Conservation (phyloP, 1,284 basidiomycete genomes). For the Gymnopus androsaceus region DNA sequence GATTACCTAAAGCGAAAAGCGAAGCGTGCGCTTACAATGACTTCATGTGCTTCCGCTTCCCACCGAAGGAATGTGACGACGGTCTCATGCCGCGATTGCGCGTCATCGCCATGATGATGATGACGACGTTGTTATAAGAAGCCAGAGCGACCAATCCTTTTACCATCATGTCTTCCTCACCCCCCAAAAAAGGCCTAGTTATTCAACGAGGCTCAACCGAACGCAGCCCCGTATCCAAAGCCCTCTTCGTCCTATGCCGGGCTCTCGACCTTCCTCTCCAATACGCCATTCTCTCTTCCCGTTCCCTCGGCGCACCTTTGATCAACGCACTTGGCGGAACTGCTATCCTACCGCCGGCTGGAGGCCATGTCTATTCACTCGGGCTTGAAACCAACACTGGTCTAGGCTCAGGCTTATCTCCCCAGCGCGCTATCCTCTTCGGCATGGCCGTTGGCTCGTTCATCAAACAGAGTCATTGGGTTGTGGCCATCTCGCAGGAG, state of each 20-base stretch:
- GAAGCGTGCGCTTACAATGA: no score
- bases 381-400: no score
- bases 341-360: background rate
- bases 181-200: background rate
- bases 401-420: background rate
- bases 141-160: no score
- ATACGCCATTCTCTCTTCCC: slow-evolving; percentile 7
- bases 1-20: no score
- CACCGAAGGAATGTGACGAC: no score
- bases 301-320: background rate
- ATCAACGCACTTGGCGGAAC: slow-evolving; percentile 1
- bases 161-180: background rate
- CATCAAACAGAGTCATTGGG: slow-evolving; percentile 5
- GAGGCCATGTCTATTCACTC: no score
- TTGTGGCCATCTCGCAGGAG: background rate
- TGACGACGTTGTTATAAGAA: no score
- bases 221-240: background rate
- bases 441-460: background rate
- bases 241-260: slow-evolving; percentile 9
- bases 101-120: no score
- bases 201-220: background rate
- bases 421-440: slow-evolving; percentile 4
- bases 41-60: no score
- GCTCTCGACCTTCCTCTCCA: slow-evolving; percentile 8
- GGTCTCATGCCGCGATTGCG: no score